Base-by-base conservation (phyloP, 306 rosid genomes). In the Aeschynomene evenia region DNA sequence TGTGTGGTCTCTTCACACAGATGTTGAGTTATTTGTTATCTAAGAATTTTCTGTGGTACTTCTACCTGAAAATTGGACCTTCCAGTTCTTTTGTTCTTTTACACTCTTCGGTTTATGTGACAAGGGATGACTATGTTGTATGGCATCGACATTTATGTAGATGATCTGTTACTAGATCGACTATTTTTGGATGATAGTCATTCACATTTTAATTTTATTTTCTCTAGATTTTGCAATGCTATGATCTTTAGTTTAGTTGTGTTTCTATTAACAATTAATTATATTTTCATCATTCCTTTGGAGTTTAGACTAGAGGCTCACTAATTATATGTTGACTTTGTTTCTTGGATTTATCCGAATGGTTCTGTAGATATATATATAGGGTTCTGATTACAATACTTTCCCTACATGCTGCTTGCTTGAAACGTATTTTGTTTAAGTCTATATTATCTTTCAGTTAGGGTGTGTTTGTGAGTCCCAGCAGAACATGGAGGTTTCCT, bases 1-100 rank as follows among this genome's bases (percentile, higher is more conserved):
- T 87, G 80, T 87, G 75, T 85, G 88, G 74, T 80, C 77, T 71
- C 14, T 66, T 77, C 85, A 77, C 86, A 68, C 82, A 80, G 86
- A 80, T 85, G 77, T 75, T 55, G 74, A 86, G 78, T 80, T 78
- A 75, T 79, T 77, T 80, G 80, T 76, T 82, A 82, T 83, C 84
- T 74, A 66, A 80, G 75, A 83, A 73, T 57, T 79, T 82, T 73
- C 84, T 63, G 74, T 71, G 78, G 77, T 79, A 84, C 77, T 63
- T 79, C 80, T 80, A 49, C 63, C 61, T 71, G 23, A 76, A 79
- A 72, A 77, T 81, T 81, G 77, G 83, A 81, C 67, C 62, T 50
- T 37, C 63, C 54, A 40, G 76, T 82, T 85, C 77, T 76, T 73
- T 83, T 63, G 73, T 78, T 82, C 57, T 64, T 72, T 76, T 72